These are phyloP conservation scores for Strobilomyces dryophilus DNA, from an alignment of 768 basidiomycete genomes.

Conservation along the genomic window DNA sequence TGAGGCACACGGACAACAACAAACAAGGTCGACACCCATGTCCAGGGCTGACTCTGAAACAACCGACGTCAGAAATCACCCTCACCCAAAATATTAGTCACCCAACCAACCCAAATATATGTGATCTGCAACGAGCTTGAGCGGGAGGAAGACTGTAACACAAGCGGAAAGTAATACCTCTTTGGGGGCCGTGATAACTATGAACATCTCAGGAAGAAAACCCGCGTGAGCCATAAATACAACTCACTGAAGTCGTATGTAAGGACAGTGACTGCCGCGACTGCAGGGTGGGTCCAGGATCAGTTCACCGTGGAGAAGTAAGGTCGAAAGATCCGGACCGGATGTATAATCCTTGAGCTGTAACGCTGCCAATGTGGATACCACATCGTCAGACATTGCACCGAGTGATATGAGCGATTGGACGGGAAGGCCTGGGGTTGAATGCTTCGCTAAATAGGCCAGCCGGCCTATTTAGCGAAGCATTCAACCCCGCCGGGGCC, in stretches of 20 bases:
- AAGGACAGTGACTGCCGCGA: not conserved
- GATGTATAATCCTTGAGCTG: not conserved
- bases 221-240: not conserved
- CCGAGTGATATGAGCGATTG: not conserved
- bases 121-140: not conserved
- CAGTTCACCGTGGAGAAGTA: not conserved
- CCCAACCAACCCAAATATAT: constrained; percentile 2
- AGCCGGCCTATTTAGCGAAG: not conserved
- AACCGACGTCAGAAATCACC: not conserved
- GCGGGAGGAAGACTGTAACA: not conserved
- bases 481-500: not conserved
- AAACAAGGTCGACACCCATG: not conserved
- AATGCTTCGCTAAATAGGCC: not conserved
- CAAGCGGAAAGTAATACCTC: not conserved
- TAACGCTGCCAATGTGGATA: not conserved
- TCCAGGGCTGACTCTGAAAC: not conserved
- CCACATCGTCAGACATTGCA: not conserved
- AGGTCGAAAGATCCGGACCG: not conserved
- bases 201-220: not conserved
- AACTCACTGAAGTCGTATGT: not conserved
- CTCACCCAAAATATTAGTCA: not conserved
- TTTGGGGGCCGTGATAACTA: not conserved
- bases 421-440: not conserved
- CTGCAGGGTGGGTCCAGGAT: not conserved
- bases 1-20: not conserved